Evolutionary conservation across 1,284 basidiomycete species (phyloP), one percentile per base, ranked within the genome.

Genomic region (Leccinum pachyderme): DNA sequence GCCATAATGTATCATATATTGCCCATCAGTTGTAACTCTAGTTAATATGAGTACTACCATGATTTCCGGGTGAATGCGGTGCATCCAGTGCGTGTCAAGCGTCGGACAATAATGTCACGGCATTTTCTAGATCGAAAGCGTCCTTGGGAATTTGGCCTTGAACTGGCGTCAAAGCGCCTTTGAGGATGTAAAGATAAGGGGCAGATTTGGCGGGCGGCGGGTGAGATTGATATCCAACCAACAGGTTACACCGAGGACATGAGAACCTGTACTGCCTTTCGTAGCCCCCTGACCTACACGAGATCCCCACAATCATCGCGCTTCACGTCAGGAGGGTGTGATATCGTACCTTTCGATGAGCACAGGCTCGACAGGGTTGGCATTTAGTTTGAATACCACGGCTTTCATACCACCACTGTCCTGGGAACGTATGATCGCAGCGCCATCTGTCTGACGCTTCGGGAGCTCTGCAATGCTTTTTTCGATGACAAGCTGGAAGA

Each of bases 131-230:
- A 46, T 86, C 82, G 65, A 92, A 89, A 7, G 90, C 90, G 60
- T 89, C 87, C 47, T 78, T 69, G 6, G 89, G 89, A 27, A 90
- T 73, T 68, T 91, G 86, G 24, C 89, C 89, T 73, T 92, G 89
- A 59, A 84, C 75, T 64, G 87, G 86, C 28, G 87, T 89, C 52
- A 92, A 76, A 24, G 89, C 85, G 24, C 89, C 89, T 41, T 82
- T 76, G 52, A 89, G 63, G 50, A 92, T 81, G 67, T 91, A 92
- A 48, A 91, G 63, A 69, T 81, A 91, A 1, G 86, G 82, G 1
- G 80, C 85, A 3, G 84, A 82, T 73, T 89, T 90, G 33, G 77
- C 75, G 27, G 89, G 87, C 1, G 86, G 87, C 12, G 87, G 84
- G 22, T 78, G 80, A 37, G 80, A 76, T 69, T 92, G 89, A 69